A percentile compares a stretch with the other conserved stretches of the same genome.
Evolutionary conservation across 176 grass and related monocot genomes (phyloP).

Genomic region (Pontederia crassipes): DNA sequence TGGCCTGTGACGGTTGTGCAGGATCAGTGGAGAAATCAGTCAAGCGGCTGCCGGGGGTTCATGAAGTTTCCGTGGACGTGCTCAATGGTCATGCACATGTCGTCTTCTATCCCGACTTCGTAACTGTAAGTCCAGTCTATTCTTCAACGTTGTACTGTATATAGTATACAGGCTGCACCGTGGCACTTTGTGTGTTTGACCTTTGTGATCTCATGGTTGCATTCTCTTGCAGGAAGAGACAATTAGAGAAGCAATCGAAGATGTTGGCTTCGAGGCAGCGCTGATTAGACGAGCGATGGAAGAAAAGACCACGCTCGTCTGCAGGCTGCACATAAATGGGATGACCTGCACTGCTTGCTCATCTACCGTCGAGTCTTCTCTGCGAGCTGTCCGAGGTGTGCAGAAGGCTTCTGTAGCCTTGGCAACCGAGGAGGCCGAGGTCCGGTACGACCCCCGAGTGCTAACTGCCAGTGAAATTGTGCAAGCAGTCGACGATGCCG

Average conservation of each 20-base stretch:
- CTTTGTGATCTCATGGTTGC: conserved; percentile 12
- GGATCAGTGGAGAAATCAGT: conserved; percentile 5
- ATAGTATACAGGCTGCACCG: too few species aligned
- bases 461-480: conserved; percentile 37
- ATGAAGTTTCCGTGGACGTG: background rate
- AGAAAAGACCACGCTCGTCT: conserved; percentile 55
- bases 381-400: conserved; percentile 56
- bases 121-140: too few species aligned
- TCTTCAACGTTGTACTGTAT: too few species aligned
- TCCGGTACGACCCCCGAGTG: conserved; percentile 48
- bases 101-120: background rate
- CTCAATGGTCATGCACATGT: background rate
- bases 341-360: conserved; percentile 87
- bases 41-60: background rate
- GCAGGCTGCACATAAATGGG: conserved; percentile 82
- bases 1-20: background rate
- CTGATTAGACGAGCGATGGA: conserved; percentile 55
- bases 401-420: conserved; percentile 72
- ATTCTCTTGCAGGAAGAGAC: conserved; percentile 47
- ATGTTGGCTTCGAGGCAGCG: conserved; percentile 68
- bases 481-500: conserved; percentile 52
- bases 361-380: conserved; percentile 49
- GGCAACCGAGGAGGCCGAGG: conserved; percentile 86
- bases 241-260: conserved; percentile 83
- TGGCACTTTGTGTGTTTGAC: too few species aligned